Conservation (phyloP, 2,329 filamentous ascomycete species). For the Apiospora arundinis region DNA sequence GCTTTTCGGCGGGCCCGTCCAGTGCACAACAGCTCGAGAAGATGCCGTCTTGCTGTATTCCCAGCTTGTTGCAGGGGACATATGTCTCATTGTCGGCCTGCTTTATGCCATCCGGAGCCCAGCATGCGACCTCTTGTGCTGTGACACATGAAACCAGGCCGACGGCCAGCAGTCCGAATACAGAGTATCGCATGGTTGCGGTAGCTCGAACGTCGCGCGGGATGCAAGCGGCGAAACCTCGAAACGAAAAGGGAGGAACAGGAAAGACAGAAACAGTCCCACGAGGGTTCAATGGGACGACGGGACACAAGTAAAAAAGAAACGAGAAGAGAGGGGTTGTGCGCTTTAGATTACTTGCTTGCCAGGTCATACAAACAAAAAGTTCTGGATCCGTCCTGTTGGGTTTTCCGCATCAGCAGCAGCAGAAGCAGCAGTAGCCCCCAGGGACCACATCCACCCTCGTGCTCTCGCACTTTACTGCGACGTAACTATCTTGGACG, state of each 20-base stretch:
- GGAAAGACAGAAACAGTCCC: neutral
- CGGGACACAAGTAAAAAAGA: neutral
- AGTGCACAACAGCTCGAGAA: slow-evolving; percentile 41
- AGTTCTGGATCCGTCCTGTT: neutral
- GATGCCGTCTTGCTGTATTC: slow-evolving; percentile 37
- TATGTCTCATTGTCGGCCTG: slow-evolving; percentile 36
- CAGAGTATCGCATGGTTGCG: neutral
- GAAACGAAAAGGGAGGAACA: neutral
- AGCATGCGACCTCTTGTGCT: slow-evolving; percentile 32
- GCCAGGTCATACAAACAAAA: slow-evolving; percentile 12
- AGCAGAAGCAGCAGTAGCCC: neutral
- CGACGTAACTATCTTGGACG: neutral
- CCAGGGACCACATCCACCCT: neutral
- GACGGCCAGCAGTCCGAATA: neutral
- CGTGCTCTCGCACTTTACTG: neutral
- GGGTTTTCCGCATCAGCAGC: neutral
- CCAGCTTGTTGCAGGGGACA: slow-evolving; percentile 42
- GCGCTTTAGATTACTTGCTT: neutral
- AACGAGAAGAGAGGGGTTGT: slow-evolving; percentile 12
- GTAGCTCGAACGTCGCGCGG: neutral
- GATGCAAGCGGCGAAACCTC: neutral
- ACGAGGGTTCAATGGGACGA: neutral
- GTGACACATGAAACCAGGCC: neutral
- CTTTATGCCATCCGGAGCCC: slow-evolving; percentile 38
- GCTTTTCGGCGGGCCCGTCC: slow-evolving; percentile 31